Conservation (phyloP, 2,329 filamentous ascomycete genomes). For the Apiospora kogelbergensis region DNA sequence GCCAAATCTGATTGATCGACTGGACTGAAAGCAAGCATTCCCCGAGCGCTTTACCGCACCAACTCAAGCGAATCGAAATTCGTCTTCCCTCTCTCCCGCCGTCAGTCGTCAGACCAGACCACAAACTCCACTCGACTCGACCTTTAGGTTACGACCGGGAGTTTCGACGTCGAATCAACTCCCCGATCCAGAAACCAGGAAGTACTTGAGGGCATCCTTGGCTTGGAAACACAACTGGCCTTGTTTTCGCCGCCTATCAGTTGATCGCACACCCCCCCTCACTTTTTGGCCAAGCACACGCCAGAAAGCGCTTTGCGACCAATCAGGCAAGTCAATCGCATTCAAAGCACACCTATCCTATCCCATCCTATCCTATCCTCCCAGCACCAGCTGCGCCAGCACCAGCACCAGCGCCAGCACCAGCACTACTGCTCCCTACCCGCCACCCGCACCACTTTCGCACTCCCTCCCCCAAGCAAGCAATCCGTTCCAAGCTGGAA, state of each 20-base stretch:
- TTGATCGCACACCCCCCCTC: conserved; percentile 4
- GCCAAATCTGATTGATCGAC: not conserved
- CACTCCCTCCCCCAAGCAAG: not conserved
- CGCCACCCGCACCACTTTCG: not conserved
- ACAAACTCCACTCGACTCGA: not conserved
- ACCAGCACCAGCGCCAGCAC: not conserved
- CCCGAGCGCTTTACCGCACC: not conserved
- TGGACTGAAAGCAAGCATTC: not conserved
- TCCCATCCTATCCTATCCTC: not conserved
- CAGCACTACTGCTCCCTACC: not conserved
- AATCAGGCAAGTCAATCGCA: conserved; percentile 12
- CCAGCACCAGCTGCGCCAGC: not conserved
- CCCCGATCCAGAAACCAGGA: not conserved
- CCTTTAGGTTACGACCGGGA: not conserved
- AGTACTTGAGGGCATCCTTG: not conserved
- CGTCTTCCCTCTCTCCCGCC: not conserved
- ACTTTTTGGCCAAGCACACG: conserved; percentile 4
- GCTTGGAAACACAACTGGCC: too few relatives aligned
- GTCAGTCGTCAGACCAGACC: not conserved
- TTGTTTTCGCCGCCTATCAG: not conserved
- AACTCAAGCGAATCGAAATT: conserved; percentile 6
- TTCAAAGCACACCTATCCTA: not conserved
- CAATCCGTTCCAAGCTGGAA: not conserved
- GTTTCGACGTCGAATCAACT: not conserved
- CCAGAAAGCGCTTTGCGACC: conserved; percentile 4